A percentile compares a stretch with the other conserved stretches of the same genome.
phyloP scores from a whole-genome alignment of 306 rosid genomes.

The Cucumis melo region DNA sequence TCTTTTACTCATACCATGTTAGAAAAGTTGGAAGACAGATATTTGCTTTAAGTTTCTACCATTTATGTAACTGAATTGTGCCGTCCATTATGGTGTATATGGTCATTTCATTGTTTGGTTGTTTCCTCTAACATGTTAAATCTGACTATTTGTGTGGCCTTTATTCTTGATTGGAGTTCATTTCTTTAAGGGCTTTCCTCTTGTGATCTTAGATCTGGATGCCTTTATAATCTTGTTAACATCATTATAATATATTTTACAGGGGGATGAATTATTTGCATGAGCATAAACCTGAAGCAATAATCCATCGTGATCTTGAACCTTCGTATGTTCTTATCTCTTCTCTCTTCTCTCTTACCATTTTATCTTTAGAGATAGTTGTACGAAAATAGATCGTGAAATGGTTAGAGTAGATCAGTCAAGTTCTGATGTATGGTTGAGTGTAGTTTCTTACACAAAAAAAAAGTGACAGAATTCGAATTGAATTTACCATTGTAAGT shows the following conservation, averaged over 20 bases:
- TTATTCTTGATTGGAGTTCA: background rate
- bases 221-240: background rate
- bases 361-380: background rate
- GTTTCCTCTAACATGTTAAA: background rate
- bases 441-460: background rate
- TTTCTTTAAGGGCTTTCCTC: background rate
- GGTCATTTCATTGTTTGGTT: background rate
- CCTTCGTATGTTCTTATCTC: constrained; percentile 66
- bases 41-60: background rate
- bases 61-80: background rate
- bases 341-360: background rate
- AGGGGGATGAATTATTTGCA: constrained; percentile 97
- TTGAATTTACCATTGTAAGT: background rate
- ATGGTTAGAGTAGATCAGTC: background rate
- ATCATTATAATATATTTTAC: constrained; percentile 2
- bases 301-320: constrained; percentile 96
- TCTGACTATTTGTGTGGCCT: background rate
- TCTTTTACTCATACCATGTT: background rate
- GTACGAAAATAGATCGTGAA: background rate
- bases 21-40: background rate
- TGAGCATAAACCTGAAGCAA: constrained; percentile 86
- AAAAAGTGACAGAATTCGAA: background rate
- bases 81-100: background rate
- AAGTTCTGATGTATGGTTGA: background rate
- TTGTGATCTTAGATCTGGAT: background rate